Conservation (phyloP, 345 rosid species). For the Populus ilicifolia region DNA sequence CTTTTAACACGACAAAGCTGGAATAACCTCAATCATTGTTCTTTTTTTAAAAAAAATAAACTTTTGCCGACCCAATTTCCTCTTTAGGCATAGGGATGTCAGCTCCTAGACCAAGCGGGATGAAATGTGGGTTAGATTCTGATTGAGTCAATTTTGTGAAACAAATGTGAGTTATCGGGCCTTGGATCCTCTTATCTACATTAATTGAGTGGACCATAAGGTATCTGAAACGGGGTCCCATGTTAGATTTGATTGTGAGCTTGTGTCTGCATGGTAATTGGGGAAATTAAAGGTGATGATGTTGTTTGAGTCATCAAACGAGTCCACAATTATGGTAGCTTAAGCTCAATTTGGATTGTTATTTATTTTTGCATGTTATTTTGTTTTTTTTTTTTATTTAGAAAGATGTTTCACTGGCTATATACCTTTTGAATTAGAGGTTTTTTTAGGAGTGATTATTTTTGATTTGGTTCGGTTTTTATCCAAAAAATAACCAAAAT, state of each 20-base stretch:
- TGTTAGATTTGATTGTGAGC: constrained; percentile 29
- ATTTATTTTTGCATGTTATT: too few relatives aligned
- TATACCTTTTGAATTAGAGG: too few relatives aligned
- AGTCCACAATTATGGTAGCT: background rate
- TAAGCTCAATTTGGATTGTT: background rate
- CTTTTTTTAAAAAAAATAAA: background rate
- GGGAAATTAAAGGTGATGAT: background rate
- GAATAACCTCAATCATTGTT: background rate
- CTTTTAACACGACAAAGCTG: constrained; percentile 7
- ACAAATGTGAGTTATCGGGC: constrained; percentile 18
- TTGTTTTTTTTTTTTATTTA: too few relatives aligned
- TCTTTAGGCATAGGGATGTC: background rate
- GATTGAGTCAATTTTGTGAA: constrained; percentile 24
- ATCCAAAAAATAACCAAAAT: too few relatives aligned
- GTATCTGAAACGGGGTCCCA: constrained; percentile 23
- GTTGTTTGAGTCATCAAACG: background rate
- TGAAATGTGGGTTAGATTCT: constrained; percentile 24
- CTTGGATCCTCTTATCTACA: constrained; percentile 11
- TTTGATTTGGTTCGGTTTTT: too few relatives aligned
- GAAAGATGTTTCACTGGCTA: too few relatives aligned
- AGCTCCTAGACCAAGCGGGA: background rate
- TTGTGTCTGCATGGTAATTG: background rate
- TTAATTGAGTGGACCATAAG: constrained; percentile 25
- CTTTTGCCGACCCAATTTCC: background rate
- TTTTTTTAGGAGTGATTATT: too few relatives aligned